These are phyloP conservation scores for Aquilaria yunnanensis DNA, from an alignment of 345 rosid genomes.

Conservation along the genomic window DNA sequence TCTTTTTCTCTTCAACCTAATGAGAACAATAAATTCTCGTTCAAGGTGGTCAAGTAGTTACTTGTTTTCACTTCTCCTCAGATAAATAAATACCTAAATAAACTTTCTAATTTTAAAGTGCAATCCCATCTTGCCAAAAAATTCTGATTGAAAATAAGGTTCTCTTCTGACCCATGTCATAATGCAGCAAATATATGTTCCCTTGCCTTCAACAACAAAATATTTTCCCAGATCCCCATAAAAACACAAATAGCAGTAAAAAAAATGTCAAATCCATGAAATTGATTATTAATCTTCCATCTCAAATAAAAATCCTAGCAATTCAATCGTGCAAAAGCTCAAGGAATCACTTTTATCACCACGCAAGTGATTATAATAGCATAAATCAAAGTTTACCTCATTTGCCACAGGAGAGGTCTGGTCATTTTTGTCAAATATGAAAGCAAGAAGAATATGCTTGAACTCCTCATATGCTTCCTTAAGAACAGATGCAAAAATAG, in stretches of 20 bases:
- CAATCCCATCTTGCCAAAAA: too few relatives aligned
- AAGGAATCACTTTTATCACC: background rate
- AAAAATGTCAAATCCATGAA: background rate
- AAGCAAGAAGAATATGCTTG: slow-evolving; percentile 91
- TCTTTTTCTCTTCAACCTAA: too few relatives aligned
- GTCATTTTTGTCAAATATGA: slow-evolving; percentile 78
- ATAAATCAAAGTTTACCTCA: slow-evolving; percentile 46
- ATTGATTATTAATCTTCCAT: too few relatives aligned
- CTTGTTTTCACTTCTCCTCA: too few relatives aligned
- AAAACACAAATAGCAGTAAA: slow-evolving; percentile 3
- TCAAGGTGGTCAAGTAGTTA: too few relatives aligned
- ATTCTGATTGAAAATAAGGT: too few relatives aligned
- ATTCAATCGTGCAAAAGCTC: background rate
- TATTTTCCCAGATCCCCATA: background rate
- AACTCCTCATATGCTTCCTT: slow-evolving; percentile 99
- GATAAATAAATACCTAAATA: too few relatives aligned
- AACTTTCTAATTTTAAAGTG: too few relatives aligned
- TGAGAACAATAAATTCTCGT: too few relatives aligned
- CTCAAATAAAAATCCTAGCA: background rate
- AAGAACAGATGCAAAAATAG: slow-evolving; percentile 26
- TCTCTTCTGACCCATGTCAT: too few relatives aligned
- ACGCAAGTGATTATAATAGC: background rate
- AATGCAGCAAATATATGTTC: too few relatives aligned
- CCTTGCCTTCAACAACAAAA: too few relatives aligned
- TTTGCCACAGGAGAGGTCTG: slow-evolving; percentile 75